Conservation (phyloP, 1,284 basidiomycete species). For the Ustilago sp. region DNA sequence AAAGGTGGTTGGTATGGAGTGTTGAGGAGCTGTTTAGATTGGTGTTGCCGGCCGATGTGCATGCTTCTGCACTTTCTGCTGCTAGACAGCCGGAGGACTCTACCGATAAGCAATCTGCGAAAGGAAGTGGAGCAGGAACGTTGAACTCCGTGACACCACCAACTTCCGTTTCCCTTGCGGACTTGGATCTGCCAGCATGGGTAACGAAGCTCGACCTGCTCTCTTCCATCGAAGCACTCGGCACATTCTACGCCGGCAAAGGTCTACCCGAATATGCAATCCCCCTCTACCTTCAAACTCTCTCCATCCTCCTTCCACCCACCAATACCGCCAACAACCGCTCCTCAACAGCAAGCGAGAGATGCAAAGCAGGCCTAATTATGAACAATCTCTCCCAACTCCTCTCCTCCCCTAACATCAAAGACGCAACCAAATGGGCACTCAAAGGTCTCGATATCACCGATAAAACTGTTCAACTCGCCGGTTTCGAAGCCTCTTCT, state of each 20-base stretch:
- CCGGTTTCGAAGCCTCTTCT: conserved; percentile 48
- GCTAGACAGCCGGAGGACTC: conserved; percentile 8
- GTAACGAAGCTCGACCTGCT: conserved; percentile 64
- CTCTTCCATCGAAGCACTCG: conserved; percentile 67
- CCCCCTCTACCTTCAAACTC: conserved; percentile 68
- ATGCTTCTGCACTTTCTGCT: conserved; percentile 37
- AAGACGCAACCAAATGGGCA: conserved; percentile 65
- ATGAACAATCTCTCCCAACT: conserved; percentile 69
- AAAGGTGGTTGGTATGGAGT: conserved; percentile 68
- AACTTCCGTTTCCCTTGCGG: conserved; percentile 54
- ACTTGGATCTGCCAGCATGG: conserved; percentile 69
- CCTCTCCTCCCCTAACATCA: conserved; percentile 48
- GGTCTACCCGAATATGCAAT: conserved; percentile 66
- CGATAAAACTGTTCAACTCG: conserved; percentile 52
- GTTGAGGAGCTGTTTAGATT: conserved; percentile 66
- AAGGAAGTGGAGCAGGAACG: neutral
- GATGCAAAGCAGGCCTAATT: conserved; percentile 65
- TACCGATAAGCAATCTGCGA: neutral
- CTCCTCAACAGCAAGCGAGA: conserved; percentile 60
- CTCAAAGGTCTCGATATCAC: conserved; percentile 63
- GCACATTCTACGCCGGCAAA: conserved; percentile 66
- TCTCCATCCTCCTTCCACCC: conserved; percentile 65
- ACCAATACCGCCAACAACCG: neutral
- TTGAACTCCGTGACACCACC: conserved; percentile 16
- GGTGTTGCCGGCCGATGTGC: conserved; percentile 34